Evolutionary conservation across 2,329 filamentous ascomycete genomes (phyloP), one percentile per base, ranked within the genome.

Genomic region (Hirsutella thompsonii): DNA sequence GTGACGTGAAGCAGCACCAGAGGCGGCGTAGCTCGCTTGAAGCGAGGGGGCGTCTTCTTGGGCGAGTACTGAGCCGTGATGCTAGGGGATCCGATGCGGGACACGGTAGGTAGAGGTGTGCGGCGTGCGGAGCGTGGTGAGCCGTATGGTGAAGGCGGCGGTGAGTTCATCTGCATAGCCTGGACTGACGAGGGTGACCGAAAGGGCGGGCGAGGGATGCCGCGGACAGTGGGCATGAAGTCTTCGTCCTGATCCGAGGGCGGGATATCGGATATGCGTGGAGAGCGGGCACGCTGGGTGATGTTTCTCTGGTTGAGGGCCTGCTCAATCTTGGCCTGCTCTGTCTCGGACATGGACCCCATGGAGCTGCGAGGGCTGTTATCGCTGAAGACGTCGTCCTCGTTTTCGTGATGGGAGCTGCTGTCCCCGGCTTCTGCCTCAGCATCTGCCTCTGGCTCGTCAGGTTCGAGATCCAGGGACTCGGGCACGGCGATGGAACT

Each of bases 1-100:
- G 83, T 89, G 29, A 85, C 79, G 50, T 92, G 85, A 4, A 92
- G 67, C 37, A 92, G 66, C 1, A 92, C 82, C 2, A 92, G 68
- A 3, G 85, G 85, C 38, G 75, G 74, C 41, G 70, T 70, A 47
- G 66, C 66, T 23, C 61, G 55, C 58, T 71, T 74, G 54, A 81
- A 74, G 6, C 78, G 64, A 18, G 72, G 66, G 2, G 76, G 71
- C 5, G 76, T 79, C 49, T 67, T 69, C 54, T 73, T 76, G 20
- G 71, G 69, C 3, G 72, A 73, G 47, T 69, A 73, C 45, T 76
- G 72, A 0, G 65, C 61, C 1, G 70, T 66, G 3, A 61, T 54
- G 14, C 58, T 65, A 1, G 73, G 74, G 30, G 74, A 79, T n/a
- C 71, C 72, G 10, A 78, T 52, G 18, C 73, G 62, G 4, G 74